Base-by-base conservation (phyloP, 2,329 filamentous ascomycete genomes). In the Diaporthe nobilis region DNA sequence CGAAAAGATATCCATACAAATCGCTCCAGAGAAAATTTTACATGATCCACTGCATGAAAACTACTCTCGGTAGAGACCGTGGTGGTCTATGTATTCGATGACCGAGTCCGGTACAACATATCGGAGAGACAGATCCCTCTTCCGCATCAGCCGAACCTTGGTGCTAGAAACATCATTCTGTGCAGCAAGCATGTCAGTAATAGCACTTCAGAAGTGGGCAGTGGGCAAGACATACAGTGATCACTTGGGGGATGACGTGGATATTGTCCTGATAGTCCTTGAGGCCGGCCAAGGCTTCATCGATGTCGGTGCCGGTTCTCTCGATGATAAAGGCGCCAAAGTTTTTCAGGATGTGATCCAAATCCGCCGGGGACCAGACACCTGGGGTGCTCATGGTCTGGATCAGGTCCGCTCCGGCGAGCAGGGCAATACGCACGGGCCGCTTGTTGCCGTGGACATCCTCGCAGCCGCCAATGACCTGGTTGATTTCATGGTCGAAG, bases 311-410 rank as follows among this genome's bases (percentile, higher is more conserved):
- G 58, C 95, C 96, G 55, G 92, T 93, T 76, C 96, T 92, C 87
- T 98, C 94, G n/a, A 97, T 90, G 76, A 96, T 94, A 82, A 97
- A 95, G 42, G 94, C 92, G 58, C 95, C 95, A 81, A 94, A 98
- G 82, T 93, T 90, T 65, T 94, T 92, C 28, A 98, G 87, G 76
- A 98, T 98, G 80, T 97, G 94, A 80, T 97, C 93, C 73, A 98
- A 87, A 89, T 98, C 96, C 77, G 93, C 90, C 63, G 92, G 89
- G 70, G 93, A 94, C 96, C 96, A 98, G 1, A 98, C 91, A 4
- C 92, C 92, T 1, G 91, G 91, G 4, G 88, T 90, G 77, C 88
- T 94, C 92, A 94, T 95, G 78, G 92, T 96, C 84, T 92, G 91
- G 80, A 94, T 92, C 72, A 95, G 85, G 82, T 94, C 93, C 10